Conservation (phyloP, 2,329 filamentous ascomycete species). For the Fusarium transvaalense region DNA sequence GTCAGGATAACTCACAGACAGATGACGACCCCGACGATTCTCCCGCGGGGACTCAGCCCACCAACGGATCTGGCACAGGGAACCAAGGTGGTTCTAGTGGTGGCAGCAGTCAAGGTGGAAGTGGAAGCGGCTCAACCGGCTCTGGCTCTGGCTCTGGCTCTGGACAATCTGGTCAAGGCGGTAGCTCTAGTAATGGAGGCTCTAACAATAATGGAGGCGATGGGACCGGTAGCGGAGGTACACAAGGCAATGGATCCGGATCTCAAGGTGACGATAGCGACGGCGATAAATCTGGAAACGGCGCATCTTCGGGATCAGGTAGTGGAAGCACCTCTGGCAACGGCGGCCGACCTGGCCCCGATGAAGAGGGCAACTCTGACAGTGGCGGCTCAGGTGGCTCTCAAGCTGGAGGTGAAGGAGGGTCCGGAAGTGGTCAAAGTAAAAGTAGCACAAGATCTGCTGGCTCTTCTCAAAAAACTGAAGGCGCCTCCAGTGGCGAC, state of each 20-base stretch:
- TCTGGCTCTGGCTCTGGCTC: constrained; percentile 1
- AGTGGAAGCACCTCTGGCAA: not conserved
- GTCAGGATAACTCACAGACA: not conserved
- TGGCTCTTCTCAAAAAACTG: not conserved
- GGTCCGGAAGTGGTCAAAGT: not conserved
- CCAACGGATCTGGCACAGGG: not conserved
- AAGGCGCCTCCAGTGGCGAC: not conserved
- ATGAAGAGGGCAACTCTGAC: not conserved
- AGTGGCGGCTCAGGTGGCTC: not conserved
- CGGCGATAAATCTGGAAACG: not conserved
- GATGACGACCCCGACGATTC: not conserved
- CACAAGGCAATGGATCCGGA: not conserved
- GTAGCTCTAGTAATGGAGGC: not conserved
- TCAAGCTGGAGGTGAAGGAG: not conserved
- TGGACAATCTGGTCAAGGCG: constrained; percentile 20
- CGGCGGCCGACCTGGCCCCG: not conserved
- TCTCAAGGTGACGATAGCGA: not conserved
- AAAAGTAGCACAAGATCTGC: not conserved
- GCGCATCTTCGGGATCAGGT: not conserved
- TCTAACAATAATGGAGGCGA: not conserved
- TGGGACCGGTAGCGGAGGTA: not conserved
- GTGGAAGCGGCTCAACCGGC: not conserved
- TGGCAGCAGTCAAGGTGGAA: not conserved
- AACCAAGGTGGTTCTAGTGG: not conserved
- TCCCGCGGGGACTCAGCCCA: not conserved